Evolutionary conservation across 257 asterid genomes (phyloP).

Genomic region (Solanum habrochaites): DNA sequence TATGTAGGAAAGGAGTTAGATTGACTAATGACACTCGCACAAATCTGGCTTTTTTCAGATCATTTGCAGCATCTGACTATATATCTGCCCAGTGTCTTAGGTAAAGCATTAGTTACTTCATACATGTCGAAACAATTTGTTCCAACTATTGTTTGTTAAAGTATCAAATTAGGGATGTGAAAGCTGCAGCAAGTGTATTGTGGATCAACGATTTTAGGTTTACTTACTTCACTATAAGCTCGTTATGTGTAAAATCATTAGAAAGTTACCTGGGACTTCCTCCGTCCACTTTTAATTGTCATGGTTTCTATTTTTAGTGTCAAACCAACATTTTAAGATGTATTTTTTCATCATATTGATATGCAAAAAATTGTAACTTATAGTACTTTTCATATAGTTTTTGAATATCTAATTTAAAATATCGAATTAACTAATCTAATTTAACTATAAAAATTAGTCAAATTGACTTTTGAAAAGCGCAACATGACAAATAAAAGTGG

Average conservation of each 20-base stretch:
- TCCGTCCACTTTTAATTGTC: no score
- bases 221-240: not conserved
- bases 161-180: not conserved
- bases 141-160: not conserved
- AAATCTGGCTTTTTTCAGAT: constrained; percentile 73
- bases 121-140: not conserved
- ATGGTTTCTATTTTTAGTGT: no score
- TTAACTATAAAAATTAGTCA: no score
- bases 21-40: constrained; percentile 70
- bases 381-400: no score
- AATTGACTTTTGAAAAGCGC: no score
- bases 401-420: no score
- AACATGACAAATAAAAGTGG: no score
- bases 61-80: constrained; percentile 78
- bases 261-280: not conserved
- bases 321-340: no score
- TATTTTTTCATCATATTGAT: no score
- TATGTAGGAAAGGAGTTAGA: constrained; percentile 44
- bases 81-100: constrained; percentile 91
- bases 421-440: no score
- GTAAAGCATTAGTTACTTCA: constrained; percentile 17
- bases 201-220: not conserved
- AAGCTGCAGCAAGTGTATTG: not conserved
- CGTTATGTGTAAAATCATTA: not conserved
- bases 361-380: no score